These are phyloP conservation scores for Podospora pseudopauciseta DNA, from an alignment of 495 filamentous ascomycete genomes.

Conservation along the genomic window DNA sequence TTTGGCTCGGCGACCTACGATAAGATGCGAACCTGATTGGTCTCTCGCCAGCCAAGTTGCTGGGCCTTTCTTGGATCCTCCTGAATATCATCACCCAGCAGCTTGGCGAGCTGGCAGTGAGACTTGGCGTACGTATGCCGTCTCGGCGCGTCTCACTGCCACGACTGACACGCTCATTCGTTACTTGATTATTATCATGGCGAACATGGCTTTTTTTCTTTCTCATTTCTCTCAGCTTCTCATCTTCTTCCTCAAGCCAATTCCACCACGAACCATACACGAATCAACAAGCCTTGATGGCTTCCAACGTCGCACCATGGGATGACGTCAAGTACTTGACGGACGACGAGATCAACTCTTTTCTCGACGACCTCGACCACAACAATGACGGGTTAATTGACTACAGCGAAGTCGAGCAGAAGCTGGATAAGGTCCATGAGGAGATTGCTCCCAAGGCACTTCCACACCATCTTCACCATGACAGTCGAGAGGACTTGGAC, in stretches of 20 bases:
- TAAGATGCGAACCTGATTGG: not conserved
- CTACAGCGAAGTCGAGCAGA: slow-evolving; percentile 36
- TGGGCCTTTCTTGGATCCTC: not conserved
- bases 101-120: not conserved
- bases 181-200: not conserved
- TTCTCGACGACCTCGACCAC: slow-evolving; percentile 39
- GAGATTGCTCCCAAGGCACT: slow-evolving; percentile 33
- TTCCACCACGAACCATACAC: not conserved
- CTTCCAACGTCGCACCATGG: not conserved
- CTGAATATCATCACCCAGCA: not conserved
- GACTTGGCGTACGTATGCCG: not conserved
- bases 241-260: not conserved
- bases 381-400: slow-evolving; percentile 36
- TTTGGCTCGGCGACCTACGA: not conserved
- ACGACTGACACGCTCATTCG: not conserved
- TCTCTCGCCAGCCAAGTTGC: not conserved
- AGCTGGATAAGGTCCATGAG: slow-evolving; percentile 36
- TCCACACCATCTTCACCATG: slow-evolving; percentile 27
- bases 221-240: not conserved
- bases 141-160: not conserved
- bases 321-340: slow-evolving; percentile 22
- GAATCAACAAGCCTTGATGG: not conserved
- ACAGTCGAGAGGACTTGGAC: slow-evolving; percentile 20
- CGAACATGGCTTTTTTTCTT: not conserved
- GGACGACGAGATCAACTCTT: slow-evolving; percentile 19